These are phyloP conservation scores for Eragrostis curvula DNA, from an alignment of 176 grass and related monocot genomes.

Conservation along the genomic window DNA sequence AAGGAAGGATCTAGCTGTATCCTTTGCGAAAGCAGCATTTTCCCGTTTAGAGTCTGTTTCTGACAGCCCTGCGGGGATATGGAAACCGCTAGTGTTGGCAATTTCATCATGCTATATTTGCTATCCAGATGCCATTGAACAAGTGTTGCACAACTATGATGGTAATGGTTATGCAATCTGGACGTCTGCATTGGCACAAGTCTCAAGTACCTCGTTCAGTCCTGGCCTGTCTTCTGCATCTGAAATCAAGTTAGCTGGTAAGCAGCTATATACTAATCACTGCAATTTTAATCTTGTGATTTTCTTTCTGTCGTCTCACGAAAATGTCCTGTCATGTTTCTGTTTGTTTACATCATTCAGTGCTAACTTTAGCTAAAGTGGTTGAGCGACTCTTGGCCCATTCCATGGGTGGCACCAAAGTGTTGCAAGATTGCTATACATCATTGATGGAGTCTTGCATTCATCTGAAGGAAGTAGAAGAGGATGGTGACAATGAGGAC, in stretches of 20 bases:
- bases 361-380: constrained; percentile 59
- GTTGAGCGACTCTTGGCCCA: constrained; percentile 55
- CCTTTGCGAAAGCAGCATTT: constrained; percentile 64
- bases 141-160: constrained; percentile 52
- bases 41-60: constrained; percentile 56
- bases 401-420: constrained; percentile 47
- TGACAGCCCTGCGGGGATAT: constrained; percentile 60
- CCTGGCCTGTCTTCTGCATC: constrained; percentile 65
- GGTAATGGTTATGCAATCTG: constrained; percentile 56
- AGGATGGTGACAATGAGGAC: constrained; percentile 50
- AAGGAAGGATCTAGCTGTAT: constrained; percentile 52
- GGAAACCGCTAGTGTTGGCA: constrained; percentile 69
- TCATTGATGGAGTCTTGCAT: constrained; percentile 79
- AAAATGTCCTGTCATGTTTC: not conserved
- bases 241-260: constrained; percentile 87
- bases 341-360: constrained; percentile 48
- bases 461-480: constrained; percentile 68
- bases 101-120: constrained; percentile 84
- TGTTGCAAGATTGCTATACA: constrained; percentile 63
- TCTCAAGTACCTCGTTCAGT: constrained; percentile 69
- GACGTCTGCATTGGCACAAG: constrained; percentile 63
- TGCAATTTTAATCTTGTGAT: not conserved
- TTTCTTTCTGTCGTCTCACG: not conserved
- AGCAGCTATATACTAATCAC: constrained; percentile 4
- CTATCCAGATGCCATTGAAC: constrained; percentile 73